Evolutionary conservation across 2,329 filamentous ascomycete genomes (phyloP).

Genomic region (Penicillium polonicum): DNA sequence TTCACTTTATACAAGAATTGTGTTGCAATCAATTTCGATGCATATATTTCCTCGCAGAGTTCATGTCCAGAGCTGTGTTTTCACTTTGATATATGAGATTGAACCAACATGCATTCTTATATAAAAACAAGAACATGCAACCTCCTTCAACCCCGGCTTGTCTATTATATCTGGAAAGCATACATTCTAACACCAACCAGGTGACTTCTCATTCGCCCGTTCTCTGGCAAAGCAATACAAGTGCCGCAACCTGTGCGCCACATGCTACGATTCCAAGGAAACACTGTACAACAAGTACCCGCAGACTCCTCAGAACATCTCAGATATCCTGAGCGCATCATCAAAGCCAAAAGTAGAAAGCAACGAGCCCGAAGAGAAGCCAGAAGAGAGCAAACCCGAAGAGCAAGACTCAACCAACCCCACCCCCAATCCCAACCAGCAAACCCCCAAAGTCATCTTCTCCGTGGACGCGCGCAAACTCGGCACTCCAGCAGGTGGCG

Average conservation of each 20-base stretch:
- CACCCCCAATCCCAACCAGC: background rate
- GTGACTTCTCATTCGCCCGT: constrained; percentile 49
- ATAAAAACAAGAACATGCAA: background rate
- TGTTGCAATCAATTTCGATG: background rate
- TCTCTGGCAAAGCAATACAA: constrained; percentile 44
- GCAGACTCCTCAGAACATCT: constrained; percentile 61
- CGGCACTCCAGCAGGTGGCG: constrained; percentile 34
- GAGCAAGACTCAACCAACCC: background rate
- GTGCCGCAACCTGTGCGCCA: constrained; percentile 44
- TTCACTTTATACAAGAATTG: background rate
- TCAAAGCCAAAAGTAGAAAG: constrained; percentile 13
- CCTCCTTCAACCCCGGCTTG: background rate
- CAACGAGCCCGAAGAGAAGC: background rate
- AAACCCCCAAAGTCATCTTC: constrained; percentile 38
- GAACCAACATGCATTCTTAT: background rate
- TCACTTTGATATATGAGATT: background rate
- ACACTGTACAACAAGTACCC: constrained; percentile 70
- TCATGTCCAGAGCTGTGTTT: background rate
- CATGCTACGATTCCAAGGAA: constrained; percentile 46
- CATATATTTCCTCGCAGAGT: background rate
- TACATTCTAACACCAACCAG: background rate
- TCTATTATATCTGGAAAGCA: background rate
- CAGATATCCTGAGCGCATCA: constrained; percentile 36
- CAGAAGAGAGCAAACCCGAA: constrained; percentile 2
- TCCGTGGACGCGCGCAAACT: constrained; percentile 47